Base-by-base conservation (phyloP, 129 eudicot species). In the Artemisia annua region DNA sequence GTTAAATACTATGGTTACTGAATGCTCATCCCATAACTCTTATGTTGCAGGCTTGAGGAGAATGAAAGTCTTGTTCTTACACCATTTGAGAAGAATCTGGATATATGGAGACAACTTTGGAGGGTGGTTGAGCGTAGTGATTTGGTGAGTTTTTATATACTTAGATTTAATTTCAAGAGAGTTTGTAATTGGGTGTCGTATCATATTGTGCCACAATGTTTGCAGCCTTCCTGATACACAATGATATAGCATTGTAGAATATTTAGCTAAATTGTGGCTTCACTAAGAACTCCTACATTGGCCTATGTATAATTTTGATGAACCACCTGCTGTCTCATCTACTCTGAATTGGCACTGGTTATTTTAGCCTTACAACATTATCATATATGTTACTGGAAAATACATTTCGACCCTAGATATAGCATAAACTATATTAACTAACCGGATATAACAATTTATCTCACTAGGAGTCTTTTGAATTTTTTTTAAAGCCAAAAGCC, bases 31-130 rank as follows among this genome's bases (percentile, higher is more conserved):
- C 49, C 14, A 49, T 32, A 32, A 62, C 15, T 51, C 11, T 49
- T 62, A 35, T 71, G 43, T 58, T 83, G 70, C 80, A 94, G 98
- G 77, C 97, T 94, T 67, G 97, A 94, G 88, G 96, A 94, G 82
- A 94, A 94, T 84, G 98, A 94, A 69, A 86, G 74, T 77, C 96
- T 94, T 65, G 91, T 94, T 79, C 91, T 90, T 51, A 94, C 98
- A 66, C 98, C 98, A 66, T 94, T 90, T 60, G 98, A 94, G 87
- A 94, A 94, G 87, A 90, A 94, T 78, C 82, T 90, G 60, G 98
- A 94, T 82, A 90, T 94, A 63, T 94, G 98, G 98, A 84, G 98
- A 77, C 98, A 90, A 80, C 98, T 94, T 72, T 94, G 98, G 98
- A 91, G 98, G 82, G 98, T 94, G 72, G 84, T 94, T 77, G 98